phyloP scores from a whole-genome alignment of 768 basidiomycete species.

The Royoungia palumana region DNA sequence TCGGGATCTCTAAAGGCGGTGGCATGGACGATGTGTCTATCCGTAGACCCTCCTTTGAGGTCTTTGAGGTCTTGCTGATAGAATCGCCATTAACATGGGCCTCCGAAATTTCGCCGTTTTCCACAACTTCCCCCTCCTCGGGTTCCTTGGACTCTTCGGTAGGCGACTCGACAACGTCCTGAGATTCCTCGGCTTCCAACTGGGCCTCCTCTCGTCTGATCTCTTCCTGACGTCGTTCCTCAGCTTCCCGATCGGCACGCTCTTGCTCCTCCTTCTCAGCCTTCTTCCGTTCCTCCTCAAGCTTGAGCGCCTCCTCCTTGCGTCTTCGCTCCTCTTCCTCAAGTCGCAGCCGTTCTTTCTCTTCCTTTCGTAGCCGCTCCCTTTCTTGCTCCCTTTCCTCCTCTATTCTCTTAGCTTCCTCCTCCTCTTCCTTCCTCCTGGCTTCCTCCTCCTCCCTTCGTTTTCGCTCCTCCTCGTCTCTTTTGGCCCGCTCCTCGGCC shows the following conservation, averaged over 20 bases:
- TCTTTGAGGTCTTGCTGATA: constrained; percentile 39
- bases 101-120: constrained; percentile 30
- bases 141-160: constrained; percentile 46
- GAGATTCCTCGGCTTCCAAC: constrained; percentile 37
- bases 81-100: constrained; percentile 32
- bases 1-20: constrained; percentile 36
- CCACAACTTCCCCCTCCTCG: constrained; percentile 37
- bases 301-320: constrained; percentile 19
- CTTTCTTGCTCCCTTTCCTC: constrained; percentile 41
- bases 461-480: constrained; percentile 35
- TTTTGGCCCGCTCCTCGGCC: constrained; percentile 35
- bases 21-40: constrained; percentile 57
- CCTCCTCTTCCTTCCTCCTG: constrained; percentile 38
- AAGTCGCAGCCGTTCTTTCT: constrained; percentile 32
- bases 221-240: constrained; percentile 29
- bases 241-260: constrained; percentile 34
- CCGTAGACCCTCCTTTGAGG: constrained; percentile 52
- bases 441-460: constrained; percentile 44
- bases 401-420: constrained; percentile 40
- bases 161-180: constrained; percentile 33
- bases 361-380: constrained; percentile 35
- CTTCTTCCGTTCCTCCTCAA: constrained; percentile 33
- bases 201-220: constrained; percentile 20
- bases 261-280: constrained; percentile 38
- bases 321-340: constrained; percentile 37